These are phyloP conservation scores for Arachis hypogaea DNA, from an alignment of 306 rosid genomes.

Conservation along the genomic window DNA sequence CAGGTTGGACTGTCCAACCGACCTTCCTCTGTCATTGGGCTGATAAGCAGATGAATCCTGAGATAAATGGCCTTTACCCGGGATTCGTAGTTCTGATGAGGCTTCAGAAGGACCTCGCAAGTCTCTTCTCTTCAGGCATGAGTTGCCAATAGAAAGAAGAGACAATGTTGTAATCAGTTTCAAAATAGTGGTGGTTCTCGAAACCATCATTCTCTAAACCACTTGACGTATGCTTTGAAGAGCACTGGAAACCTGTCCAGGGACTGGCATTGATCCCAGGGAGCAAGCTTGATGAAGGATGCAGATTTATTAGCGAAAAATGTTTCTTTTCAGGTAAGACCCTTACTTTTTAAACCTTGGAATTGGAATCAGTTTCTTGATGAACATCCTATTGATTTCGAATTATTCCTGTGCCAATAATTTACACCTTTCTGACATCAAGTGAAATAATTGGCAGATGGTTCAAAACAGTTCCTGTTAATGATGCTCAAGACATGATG, in stretches of 20 bases:
- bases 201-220: conserved; percentile 52
- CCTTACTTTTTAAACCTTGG: conserved; percentile 19
- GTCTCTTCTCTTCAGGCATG: conserved; percentile 65
- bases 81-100: conserved; percentile 60
- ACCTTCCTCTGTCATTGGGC: conserved; percentile 50
- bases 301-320: conserved; percentile 55
- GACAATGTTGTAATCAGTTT: conserved; percentile 60
- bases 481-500: conserved; percentile 42
- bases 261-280: conserved; percentile 57
- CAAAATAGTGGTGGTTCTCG: conserved; percentile 56
- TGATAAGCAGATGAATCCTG: conserved; percentile 30
- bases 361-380: conserved; percentile 23
- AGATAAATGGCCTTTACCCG: conserved; percentile 53
- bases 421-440: conserved; percentile 31
- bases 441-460: conserved; percentile 33
- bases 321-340: conserved; percentile 66
- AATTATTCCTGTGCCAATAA: conserved; percentile 40
- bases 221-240: conserved; percentile 60
- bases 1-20: conserved; percentile 67
- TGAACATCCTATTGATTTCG: not conserved
- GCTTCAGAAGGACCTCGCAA: conserved; percentile 63
- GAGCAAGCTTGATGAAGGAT: conserved; percentile 56
- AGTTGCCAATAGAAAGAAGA: conserved; percentile 64
- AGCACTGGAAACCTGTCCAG: conserved; percentile 80
- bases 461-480: conserved; percentile 38